phyloP scores from a whole-genome alignment of 352 stramenopile species.

The Globisporangium perplexum region DNA sequence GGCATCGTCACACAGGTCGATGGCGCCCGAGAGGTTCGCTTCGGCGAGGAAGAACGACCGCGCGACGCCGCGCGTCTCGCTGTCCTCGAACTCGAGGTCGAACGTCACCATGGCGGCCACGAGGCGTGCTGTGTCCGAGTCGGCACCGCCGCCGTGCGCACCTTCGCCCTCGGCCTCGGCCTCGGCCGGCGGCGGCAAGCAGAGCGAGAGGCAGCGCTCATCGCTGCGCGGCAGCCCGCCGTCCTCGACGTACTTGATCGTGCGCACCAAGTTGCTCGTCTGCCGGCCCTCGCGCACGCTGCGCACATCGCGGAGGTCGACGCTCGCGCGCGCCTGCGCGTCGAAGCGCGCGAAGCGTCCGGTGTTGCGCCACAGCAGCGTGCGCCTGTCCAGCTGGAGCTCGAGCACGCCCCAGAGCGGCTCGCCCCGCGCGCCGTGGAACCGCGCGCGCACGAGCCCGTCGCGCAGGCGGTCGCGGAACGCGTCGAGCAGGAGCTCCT shows the following conservation, averaged over 20 bases:
- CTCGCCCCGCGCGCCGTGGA: conserved; percentile 44
- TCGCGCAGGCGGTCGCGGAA: conserved; percentile 71
- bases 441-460: conserved; percentile 31
- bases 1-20: conserved; percentile 34
- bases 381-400: conserved; percentile 59
- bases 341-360: conserved; percentile 26
- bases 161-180: not conserved
- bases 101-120: conserved; percentile 37
- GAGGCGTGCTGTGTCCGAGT: conserved; percentile 9
- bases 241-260: conserved; percentile 67
- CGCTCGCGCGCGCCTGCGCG: conserved; percentile 14
- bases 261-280: conserved; percentile 76
- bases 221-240: conserved; percentile 47
- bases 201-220: conserved; percentile 67
- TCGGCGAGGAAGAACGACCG: conserved; percentile 56
- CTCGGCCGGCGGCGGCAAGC: conserved; percentile 1
- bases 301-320: conserved; percentile 44
- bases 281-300: conserved; percentile 63
- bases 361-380: conserved; percentile 50
- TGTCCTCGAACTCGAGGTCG: conserved; percentile 71
- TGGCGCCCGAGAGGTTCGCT: conserved; percentile 34
- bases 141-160: not conserved
- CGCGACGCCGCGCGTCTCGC: conserved; percentile 38
- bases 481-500: conserved; percentile 22
- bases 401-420: conserved; percentile 46